Evolutionary conservation across 306 rosid species (phyloP), one percentile per base, ranked within the genome.

Genomic region (Vigna angularis): DNA sequence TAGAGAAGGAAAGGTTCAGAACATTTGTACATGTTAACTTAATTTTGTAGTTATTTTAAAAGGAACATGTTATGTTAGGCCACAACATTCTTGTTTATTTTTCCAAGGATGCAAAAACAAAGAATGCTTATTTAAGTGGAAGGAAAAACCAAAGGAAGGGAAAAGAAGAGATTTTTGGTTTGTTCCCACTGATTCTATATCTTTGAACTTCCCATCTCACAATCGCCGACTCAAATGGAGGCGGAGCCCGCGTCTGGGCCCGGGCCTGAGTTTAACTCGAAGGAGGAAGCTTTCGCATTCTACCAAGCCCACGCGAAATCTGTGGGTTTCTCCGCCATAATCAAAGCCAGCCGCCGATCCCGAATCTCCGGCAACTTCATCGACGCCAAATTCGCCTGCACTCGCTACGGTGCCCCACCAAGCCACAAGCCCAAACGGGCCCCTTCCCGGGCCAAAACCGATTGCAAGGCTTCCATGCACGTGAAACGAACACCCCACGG

Each of bases 371-470:
- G 95, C 72, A 87, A 92, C 65, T 92, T 92, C 77, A 90, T 90
- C 73, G 97, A 92, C 82, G 97, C 97, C 9, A 92, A 92, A 79
- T 92, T 92, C 85, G 97, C 95, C 38, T 90, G 97, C 86, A 87
- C 90, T 24, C 80, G 91, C 75, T 92, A 88, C 76, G 95, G 95
- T 30, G 4, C 68, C 36, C 68, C 68, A 28, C 34, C 68, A 4
- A 64, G 36, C 32, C 66, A 50, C 4, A 79, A 72, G 28, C 48
- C 74, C 47, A 79, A 72, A 72, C 67, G 83, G 6, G 73, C 78
- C 20, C 56, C 50, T 52, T 32, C 55, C 24, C 71, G 72, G 40
- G 11, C 91, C 62, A 92, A 92, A 85, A 92, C 97, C 40, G 97
- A 90, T 56, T 91, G 97, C 87, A 92, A 90, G 82, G 97, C 95